Conservation (phyloP, 2,329 filamentous ascomycete genomes). For the Dryadomyces quercus-mongolicae region DNA sequence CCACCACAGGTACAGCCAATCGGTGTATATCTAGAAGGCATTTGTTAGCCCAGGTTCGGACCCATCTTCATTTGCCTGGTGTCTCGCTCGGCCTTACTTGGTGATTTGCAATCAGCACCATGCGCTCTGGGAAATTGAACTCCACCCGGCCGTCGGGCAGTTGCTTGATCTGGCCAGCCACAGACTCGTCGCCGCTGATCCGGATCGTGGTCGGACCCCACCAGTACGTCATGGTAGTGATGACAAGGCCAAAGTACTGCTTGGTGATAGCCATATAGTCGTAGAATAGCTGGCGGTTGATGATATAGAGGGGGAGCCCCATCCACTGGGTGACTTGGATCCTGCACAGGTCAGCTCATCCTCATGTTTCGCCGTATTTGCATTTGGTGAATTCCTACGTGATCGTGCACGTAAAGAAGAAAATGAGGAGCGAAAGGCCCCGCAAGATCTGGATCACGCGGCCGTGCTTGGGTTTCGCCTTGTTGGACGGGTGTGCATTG, state of each 20-base stretch:
- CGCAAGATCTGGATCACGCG: constrained; percentile 36
- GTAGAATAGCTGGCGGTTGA: constrained; percentile 70
- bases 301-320: constrained; percentile 61
- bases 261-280: constrained; percentile 82
- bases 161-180: constrained; percentile 60
- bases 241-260: constrained; percentile 66
- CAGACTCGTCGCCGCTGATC: constrained; percentile 72
- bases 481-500: constrained; percentile 40
- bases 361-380: not conserved
- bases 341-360: constrained; percentile 22
- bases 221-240: constrained; percentile 71
- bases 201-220: constrained; percentile 77
- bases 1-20: constrained; percentile 93
- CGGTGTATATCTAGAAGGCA: constrained; percentile 62
- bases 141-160: constrained; percentile 61
- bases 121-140: constrained; percentile 68
- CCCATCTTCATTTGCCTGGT: not conserved
- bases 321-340: constrained; percentile 63
- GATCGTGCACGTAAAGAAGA: constrained; percentile 36
- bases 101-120: constrained; percentile 80
- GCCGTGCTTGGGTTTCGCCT: constrained; percentile 32
- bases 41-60: constrained; percentile 11
- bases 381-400: constrained; percentile 26
- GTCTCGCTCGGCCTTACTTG: constrained; percentile 38
- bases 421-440: constrained; percentile 36